Percentiles rank a stretch among this genome's conserved stretches.
phyloP scores from a whole-genome alignment of 2,329 filamentous ascomycete species.

The Verticillium isaacii region DNA sequence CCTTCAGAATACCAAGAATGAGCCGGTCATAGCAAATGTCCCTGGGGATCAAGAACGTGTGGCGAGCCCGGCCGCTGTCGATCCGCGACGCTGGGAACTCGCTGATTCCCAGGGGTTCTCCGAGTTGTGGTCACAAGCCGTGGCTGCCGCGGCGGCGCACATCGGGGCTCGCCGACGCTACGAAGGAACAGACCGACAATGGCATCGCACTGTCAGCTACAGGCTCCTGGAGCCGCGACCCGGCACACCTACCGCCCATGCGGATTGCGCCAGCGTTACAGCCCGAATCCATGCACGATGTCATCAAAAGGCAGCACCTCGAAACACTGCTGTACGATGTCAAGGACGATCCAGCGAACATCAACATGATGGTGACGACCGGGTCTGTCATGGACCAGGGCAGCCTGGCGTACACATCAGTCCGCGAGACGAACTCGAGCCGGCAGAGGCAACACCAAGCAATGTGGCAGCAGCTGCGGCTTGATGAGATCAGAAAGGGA shows the following conservation, averaged over 20 bases:
- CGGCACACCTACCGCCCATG: not conserved
- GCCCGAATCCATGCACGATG: not conserved
- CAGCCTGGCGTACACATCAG: conserved; percentile 11
- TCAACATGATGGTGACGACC: not conserved
- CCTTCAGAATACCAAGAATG: conserved; percentile 22
- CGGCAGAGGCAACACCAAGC: conserved; percentile 14
- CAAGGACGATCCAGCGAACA: not conserved
- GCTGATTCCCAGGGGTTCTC: conserved; percentile 11
- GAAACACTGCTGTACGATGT: not conserved
- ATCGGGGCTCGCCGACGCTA: not conserved
- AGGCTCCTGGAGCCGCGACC: not conserved
- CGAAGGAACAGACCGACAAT: not conserved
- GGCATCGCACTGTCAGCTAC: not conserved
- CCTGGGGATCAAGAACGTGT: conserved; percentile 37
- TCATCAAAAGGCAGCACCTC: not conserved
- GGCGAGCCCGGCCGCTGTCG: conserved; percentile 33
- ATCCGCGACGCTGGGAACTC: conserved; percentile 17
- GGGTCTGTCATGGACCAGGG: not conserved
- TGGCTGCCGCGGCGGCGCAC: not conserved
- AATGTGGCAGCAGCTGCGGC: conserved; percentile 29
- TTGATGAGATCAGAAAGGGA: conserved; percentile 26
- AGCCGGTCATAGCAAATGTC: conserved; percentile 38
- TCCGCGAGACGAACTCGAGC: conserved; percentile 12
- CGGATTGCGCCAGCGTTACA: not conserved
- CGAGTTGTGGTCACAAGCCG: not conserved